phyloP scores from a whole-genome alignment of 1,284 basidiomycete genomes.

The Sanguinoderma infundibulare region DNA sequence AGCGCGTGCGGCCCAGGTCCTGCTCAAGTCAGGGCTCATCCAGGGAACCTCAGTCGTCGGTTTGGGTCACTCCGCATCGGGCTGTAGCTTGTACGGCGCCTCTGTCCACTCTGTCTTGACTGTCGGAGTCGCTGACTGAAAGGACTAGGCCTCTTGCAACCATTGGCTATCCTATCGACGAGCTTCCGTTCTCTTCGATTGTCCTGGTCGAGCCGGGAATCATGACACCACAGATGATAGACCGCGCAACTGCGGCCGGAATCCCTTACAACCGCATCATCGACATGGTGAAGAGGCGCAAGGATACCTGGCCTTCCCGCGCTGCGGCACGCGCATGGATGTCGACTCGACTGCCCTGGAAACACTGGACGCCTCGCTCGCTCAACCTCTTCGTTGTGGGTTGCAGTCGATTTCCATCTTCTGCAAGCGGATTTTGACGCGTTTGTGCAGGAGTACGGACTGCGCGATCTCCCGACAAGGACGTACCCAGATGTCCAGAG shows the following conservation, averaged over 20 bases:
- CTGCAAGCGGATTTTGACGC: no score
- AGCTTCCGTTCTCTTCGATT: slow-evolving; percentile 9
- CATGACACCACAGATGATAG: slow-evolving; percentile 1
- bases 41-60: slow-evolving; percentile 1
- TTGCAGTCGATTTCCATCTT: no score
- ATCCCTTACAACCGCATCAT: background rate
- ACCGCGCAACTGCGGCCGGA: background rate
- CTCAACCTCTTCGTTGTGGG: no score
- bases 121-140: background rate
- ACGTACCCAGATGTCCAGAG: no score
- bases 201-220: slow-evolving; percentile 16
- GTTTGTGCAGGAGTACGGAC: no score
- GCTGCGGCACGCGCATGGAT: slow-evolving; percentile 19
- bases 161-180: background rate
- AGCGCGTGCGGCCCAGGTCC: slow-evolving; percentile 1
- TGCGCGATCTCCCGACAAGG: no score
- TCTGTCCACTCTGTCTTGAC: background rate
- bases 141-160: slow-evolving; percentile 4
- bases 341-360: slow-evolving; percentile 16
- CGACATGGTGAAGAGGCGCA: slow-evolving; percentile 6
- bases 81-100: slow-evolving; percentile 3
- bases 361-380: slow-evolving; percentile 25
- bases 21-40: slow-evolving; percentile 14
- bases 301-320: slow-evolving; percentile 25
- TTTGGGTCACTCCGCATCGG: slow-evolving; percentile 12